phyloP scores from a whole-genome alignment of 768 basidiomycete genomes.

The Tricholoma sp. region DNA sequence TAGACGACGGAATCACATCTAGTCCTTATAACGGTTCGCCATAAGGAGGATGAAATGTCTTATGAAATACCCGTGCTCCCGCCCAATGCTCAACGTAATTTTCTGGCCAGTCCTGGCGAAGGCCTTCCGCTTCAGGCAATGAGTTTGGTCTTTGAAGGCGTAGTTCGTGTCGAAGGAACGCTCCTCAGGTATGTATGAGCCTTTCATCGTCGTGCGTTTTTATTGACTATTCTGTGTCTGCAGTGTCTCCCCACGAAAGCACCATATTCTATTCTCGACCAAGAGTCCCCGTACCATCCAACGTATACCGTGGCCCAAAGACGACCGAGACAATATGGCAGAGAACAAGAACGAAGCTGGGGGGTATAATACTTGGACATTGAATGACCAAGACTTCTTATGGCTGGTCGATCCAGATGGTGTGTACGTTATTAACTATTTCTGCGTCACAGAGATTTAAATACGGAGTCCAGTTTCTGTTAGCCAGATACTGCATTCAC shows the following conservation, averaged over 20 bases:
- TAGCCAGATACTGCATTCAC: slow-evolving; percentile 54
- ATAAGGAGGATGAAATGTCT: slow-evolving; percentile 46
- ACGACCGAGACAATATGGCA: slow-evolving; percentile 35
- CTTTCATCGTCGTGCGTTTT: background rate
- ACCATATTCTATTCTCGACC: slow-evolving; percentile 71
- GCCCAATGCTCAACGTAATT: slow-evolving; percentile 55
- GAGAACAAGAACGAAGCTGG: slow-evolving; percentile 27
- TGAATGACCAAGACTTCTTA: slow-evolving; percentile 59
- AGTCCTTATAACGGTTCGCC: slow-evolving; percentile 65
- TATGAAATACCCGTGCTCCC: slow-evolving; percentile 52
- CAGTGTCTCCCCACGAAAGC: slow-evolving; percentile 72
- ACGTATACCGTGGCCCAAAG: slow-evolving; percentile 77
- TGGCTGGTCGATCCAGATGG: slow-evolving; percentile 78
- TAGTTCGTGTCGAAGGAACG: slow-evolving; percentile 71
- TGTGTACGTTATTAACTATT: slow-evolving; percentile 25
- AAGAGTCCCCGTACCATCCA: slow-evolving; percentile 71
- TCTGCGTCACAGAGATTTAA: background rate
- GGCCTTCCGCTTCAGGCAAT: slow-evolving; percentile 64
- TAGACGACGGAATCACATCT: slow-evolving; percentile 82
- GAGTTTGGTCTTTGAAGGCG: slow-evolving; percentile 71
- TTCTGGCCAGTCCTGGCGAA: slow-evolving; percentile 79
- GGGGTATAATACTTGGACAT: slow-evolving; percentile 67
- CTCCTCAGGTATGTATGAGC: slow-evolving; percentile 52
- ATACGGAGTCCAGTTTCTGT: slow-evolving; percentile 48
- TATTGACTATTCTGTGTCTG: background rate